These are phyloP conservation scores for Lactarius akahatsu DNA, from an alignment of 768 basidiomycete genomes.

Conservation along the genomic window DNA sequence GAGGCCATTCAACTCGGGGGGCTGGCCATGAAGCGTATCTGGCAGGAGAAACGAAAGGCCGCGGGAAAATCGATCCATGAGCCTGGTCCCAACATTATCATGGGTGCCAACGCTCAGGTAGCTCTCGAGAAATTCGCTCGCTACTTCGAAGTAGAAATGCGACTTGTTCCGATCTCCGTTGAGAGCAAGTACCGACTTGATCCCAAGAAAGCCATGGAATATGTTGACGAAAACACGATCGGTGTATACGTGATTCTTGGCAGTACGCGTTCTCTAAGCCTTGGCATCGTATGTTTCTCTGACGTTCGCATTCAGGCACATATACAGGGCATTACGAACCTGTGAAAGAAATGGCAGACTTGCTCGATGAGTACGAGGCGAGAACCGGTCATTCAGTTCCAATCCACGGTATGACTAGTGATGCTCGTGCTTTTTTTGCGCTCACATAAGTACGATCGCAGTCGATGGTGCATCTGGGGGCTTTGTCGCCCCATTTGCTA, in stretches of 20 bases:
- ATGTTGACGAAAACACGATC: slow-evolving; percentile 70
- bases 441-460: slow-evolving; percentile 30
- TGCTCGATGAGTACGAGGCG: slow-evolving; percentile 58
- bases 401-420: slow-evolving; percentile 37
- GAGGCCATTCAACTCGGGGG: slow-evolving; percentile 75
- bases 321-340: slow-evolving; percentile 68
- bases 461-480: slow-evolving; percentile 63
- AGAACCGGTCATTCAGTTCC: slow-evolving; percentile 46
- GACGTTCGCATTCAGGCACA: slow-evolving; percentile 34
- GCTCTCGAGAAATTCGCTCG: slow-evolving; percentile 70
- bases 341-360: slow-evolving; percentile 79
- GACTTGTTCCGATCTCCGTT: slow-evolving; percentile 62
- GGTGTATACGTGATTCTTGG: slow-evolving; percentile 63
- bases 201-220: slow-evolving; percentile 60
- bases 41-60: slow-evolving; percentile 66
- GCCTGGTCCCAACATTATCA: slow-evolving; percentile 63
- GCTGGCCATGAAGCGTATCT: slow-evolving; percentile 67
- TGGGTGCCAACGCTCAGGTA: slow-evolving; percentile 70
- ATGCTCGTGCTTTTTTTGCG: background rate
- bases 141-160: slow-evolving; percentile 63
- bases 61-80: slow-evolving; percentile 65
- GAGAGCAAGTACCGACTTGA: slow-evolving; percentile 78
- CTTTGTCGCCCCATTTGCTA: slow-evolving; percentile 62
- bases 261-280: slow-evolving; percentile 37
- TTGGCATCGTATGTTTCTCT: slow-evolving; percentile 4